Evolutionary conservation across 1,139 yeast genomes (phyloP).

Genomic region (Fermentozyma sake): DNA sequence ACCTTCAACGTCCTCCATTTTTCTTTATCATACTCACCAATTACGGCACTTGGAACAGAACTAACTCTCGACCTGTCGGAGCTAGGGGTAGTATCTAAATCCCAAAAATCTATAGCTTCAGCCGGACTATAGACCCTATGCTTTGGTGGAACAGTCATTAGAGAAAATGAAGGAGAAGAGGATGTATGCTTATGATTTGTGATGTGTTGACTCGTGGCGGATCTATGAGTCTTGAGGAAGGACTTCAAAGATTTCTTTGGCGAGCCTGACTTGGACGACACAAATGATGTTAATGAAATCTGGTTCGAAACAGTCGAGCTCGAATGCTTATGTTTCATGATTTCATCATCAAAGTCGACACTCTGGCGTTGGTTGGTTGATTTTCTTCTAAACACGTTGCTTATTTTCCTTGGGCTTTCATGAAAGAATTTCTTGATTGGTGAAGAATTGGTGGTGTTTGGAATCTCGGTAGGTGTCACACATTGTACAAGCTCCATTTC

Average conservation of each 20-base stretch:
- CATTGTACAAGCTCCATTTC: too few species aligned
- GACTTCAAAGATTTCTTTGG: slow-evolving; percentile 28
- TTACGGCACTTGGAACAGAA: slow-evolving; percentile 53
- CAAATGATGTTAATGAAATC: slow-evolving; percentile 24
- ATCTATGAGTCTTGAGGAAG: too few species aligned
- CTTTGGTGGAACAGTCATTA: too few species aligned
- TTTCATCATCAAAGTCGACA: slow-evolving; percentile 12
- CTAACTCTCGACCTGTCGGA: slow-evolving; percentile 39
- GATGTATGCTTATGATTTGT: slow-evolving; percentile 6
- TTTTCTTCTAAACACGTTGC: slow-evolving; percentile 21
- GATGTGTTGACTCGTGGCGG: slow-evolving; percentile 12
- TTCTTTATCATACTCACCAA: slow-evolving; percentile 62
- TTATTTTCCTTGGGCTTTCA: slow-evolving; percentile 32
- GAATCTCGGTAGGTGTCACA: slow-evolving; percentile 6
- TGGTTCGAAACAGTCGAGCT: slow-evolving; percentile 28
- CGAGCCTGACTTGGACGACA: slow-evolving; percentile 24
- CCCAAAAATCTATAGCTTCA: slow-evolving; percentile 32
- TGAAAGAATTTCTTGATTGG: slow-evolving; percentile 32
- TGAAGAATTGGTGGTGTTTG: slow-evolving; percentile 15
- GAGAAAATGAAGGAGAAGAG: slow-evolving; percentile 6
- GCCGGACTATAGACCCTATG: not conserved
- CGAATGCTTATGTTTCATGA: slow-evolving; percentile 18
- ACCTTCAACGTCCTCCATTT: slow-evolving; percentile 55
- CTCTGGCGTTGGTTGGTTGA: slow-evolving; percentile 13
- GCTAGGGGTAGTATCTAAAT: slow-evolving; percentile 32